These are phyloP conservation scores for Vaccinium myrtillus DNA, from an alignment of 148 eudicot genomes.

Conservation along the genomic window DNA sequence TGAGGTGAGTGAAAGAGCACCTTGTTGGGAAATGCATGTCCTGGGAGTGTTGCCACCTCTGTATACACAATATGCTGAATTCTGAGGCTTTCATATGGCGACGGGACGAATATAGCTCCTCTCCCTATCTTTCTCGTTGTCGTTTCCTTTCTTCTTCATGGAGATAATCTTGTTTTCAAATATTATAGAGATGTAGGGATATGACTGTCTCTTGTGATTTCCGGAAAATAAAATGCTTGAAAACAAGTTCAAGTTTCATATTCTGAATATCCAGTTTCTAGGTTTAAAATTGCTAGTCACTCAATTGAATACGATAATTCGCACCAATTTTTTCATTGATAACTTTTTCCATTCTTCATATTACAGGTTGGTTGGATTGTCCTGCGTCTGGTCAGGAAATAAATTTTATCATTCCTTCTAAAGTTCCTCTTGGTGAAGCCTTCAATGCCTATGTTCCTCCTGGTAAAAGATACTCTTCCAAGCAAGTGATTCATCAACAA, in stretches of 20 bases:
- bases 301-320: background rate
- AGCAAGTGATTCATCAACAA: slow-evolving; percentile 71
- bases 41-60: background rate
- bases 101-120: background rate
- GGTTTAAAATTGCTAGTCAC: background rate
- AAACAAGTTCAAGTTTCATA: background rate
- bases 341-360: background rate
- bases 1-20: background rate
- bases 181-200: background rate
- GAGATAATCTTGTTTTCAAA: background rate
- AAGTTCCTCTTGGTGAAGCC: slow-evolving; percentile 87
- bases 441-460: slow-evolving; percentile 62
- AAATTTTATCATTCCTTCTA: slow-evolving; percentile 70
- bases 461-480: slow-evolving; percentile 86
- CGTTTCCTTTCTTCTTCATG: background rate
- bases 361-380: slow-evolving; percentile 92
- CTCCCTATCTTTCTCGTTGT: background rate
- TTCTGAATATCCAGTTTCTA: background rate
- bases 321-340: background rate
- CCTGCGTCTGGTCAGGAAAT: slow-evolving; percentile 79
- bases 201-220: background rate
- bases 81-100: background rate
- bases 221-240: background rate
- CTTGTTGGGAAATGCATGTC: background rate
- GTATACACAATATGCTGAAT: background rate